phyloP scores from a whole-genome alignment of 2,329 filamentous ascomycete species.

The Paecilomyces sp. region DNA sequence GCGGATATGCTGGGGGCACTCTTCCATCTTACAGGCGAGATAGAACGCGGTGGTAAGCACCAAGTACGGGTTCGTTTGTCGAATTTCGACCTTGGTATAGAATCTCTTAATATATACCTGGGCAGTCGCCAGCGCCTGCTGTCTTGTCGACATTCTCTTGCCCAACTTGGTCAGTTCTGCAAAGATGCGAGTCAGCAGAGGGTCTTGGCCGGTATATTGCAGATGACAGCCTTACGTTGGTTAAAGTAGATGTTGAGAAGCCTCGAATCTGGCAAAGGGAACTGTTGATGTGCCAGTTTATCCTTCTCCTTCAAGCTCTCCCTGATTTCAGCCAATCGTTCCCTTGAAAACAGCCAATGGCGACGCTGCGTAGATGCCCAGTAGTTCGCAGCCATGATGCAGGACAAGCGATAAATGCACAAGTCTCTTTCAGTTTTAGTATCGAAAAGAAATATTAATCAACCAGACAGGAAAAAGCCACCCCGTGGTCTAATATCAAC shows the following conservation, averaged over 20 bases:
- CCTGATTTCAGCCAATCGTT: slow-evolving; percentile 68
- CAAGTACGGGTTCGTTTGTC: slow-evolving; percentile 87
- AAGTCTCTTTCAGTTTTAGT: not conserved
- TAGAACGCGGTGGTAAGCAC: slow-evolving; percentile 91
- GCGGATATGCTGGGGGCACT: slow-evolving; percentile 92
- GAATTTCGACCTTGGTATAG: slow-evolving; percentile 84
- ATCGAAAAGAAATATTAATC: not conserved
- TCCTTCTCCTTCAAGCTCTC: slow-evolving; percentile 72
- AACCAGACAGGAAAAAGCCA: not conserved
- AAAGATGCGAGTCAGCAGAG: not conserved
- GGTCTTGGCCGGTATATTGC: not conserved
- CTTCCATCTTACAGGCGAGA: slow-evolving; percentile 95
- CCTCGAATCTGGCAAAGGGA: slow-evolving; percentile 71
- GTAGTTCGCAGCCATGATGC: slow-evolving; percentile 81
- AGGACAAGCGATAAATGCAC: not conserved
- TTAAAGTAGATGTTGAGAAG: slow-evolving; percentile 89
- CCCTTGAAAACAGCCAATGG: slow-evolving; percentile 84
- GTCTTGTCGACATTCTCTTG: slow-evolving; percentile 74
- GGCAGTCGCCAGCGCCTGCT: slow-evolving; percentile 89
- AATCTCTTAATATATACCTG: slow-evolving; percentile 93
- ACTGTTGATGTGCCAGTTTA: slow-evolving; percentile 65
- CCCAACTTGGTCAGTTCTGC: slow-evolving; percentile 74
- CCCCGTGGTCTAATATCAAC: not conserved
- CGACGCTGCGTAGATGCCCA: slow-evolving; percentile 91
- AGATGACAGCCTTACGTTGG: slow-evolving; percentile 55